Evolutionary conservation across 495 filamentous ascomycete species (phyloP), one percentile per base, ranked within the genome.

Genomic region (Aspergillus avenaceus): DNA sequence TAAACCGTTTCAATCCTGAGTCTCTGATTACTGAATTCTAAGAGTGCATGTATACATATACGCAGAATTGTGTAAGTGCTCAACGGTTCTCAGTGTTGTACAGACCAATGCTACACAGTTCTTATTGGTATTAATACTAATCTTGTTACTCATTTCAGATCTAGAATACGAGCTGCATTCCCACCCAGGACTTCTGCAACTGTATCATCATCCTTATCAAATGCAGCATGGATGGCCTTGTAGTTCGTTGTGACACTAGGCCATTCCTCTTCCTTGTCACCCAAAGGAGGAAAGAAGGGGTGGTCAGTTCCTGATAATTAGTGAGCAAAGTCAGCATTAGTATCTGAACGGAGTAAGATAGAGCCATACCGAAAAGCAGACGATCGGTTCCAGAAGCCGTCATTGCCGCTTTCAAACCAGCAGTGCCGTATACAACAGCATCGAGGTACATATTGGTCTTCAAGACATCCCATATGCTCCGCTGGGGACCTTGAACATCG

Each of bases 201-300:
- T 18, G 70, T 72, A 26, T 75, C 71, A 4, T 66, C 60, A 12
- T 84, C 77, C 11, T 65, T 71, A 1, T 68, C 77, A 28, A 91
- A 75, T 2, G 81, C 78, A 29, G 69, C 72, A 42, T 74, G 58
- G 24, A 96, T 86, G 0, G 90, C 89, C 29, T 77, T 67, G 48
- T 81, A 85, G 59, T 96, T 97, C 6, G 80, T 82, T 34, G 71
- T 81, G 13, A 96, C 90, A 68, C 92, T 97, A 51, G 80, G 73
- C 92, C 92, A 97, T 55, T 85, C 74, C 34, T 75, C 78, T 19
- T 73, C 64, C 32, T 77, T 75, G 24, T 56, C 74, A 22, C 73
- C 73, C 12, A 95, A 56, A 1, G 91, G 91, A 26, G 92, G 92
- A 67, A 96, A 97, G 71, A 97, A 97, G 0, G 92, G 92, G 70